Evolutionary conservation across 2,329 filamentous ascomycete genomes (phyloP).

Genomic region (Didymellaceae sp.): DNA sequence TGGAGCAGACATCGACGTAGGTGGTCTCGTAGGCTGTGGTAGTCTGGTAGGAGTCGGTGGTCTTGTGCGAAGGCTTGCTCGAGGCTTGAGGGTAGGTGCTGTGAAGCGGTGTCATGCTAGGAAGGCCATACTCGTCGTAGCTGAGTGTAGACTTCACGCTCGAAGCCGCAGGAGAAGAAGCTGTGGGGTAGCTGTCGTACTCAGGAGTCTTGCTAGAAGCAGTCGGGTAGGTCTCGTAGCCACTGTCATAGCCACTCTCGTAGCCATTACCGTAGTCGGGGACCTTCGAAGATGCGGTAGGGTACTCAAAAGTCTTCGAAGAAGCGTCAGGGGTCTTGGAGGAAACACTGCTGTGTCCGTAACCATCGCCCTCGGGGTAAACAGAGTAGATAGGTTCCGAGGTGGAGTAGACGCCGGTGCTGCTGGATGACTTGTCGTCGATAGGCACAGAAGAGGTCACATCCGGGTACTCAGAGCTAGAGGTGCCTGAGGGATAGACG

Average conservation of each 20-base stretch:
- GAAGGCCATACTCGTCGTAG: constrained; percentile 21
- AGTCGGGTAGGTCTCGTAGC: background rate
- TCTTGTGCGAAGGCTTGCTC: constrained; percentile 15
- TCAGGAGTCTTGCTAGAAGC: constrained; percentile 2
- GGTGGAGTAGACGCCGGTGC: constrained; percentile 14
- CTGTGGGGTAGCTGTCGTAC: background rate
- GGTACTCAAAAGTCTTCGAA: background rate
- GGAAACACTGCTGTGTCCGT: background rate
- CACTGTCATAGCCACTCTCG: background rate
- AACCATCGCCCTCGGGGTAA: constrained; percentile 6
- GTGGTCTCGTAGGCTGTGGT: constrained; percentile 36
- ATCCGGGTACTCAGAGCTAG: constrained; percentile 9
- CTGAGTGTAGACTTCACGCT: constrained; percentile 3
- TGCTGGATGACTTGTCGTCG: constrained; percentile 6
- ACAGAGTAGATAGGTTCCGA: constrained; percentile 11
- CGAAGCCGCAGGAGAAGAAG: background rate
- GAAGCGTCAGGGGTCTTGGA: constrained; percentile 4
- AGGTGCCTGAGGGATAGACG: constrained; percentile 1
- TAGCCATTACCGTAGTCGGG: background rate
- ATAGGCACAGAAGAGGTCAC: constrained; percentile 1
- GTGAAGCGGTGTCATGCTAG: constrained; percentile 16
- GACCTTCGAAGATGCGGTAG: background rate
- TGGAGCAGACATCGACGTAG: constrained; percentile 44
- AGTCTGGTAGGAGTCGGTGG: constrained; percentile 16
- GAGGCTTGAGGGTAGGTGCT: constrained; percentile 16